phyloP scores from a whole-genome alignment of 2,329 filamentous ascomycete species.

The Boeremia lycopersici region DNA sequence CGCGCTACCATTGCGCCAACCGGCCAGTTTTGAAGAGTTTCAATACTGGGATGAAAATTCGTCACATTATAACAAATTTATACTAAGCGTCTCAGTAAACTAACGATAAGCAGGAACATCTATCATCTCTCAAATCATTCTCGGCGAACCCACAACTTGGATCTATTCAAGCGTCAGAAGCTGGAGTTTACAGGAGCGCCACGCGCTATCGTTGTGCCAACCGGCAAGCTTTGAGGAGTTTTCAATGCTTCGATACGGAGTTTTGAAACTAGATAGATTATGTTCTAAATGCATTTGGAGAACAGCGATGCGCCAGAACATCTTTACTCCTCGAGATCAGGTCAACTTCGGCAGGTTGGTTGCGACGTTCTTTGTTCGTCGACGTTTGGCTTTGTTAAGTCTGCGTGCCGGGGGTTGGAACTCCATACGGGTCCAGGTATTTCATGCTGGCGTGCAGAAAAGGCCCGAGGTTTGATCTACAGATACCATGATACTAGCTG shows the following conservation, averaged over 20 bases:
- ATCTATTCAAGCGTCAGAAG: no score
- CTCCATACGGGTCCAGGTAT: neutral
- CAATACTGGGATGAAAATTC: conserved; percentile 7
- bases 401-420: neutral
- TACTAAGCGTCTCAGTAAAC: neutral
- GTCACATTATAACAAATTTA: neutral
- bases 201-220: conserved; percentile 50
- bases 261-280: neutral
- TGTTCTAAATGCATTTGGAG: neutral
- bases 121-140: no score
- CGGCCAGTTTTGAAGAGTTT: conserved; percentile 27
- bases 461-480: neutral
- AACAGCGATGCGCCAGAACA: no score
- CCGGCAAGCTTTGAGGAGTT: conserved; percentile 29
- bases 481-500: neutral
- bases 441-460: neutral
- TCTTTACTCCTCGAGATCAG: neutral
- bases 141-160: conserved; percentile 48
- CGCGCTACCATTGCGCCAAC: conserved; percentile 50
- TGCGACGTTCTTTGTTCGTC: neutral
- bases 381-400: neutral
- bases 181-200: conserved; percentile 50
- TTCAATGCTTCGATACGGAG: conserved; percentile 9
- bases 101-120: no score
- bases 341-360: neutral